Percentiles rank a stretch among this genome's conserved stretches.
Evolutionary conservation across 2,329 filamentous ascomycete species (phyloP).

Genomic region (Mycocentrospora acerina): DNA sequence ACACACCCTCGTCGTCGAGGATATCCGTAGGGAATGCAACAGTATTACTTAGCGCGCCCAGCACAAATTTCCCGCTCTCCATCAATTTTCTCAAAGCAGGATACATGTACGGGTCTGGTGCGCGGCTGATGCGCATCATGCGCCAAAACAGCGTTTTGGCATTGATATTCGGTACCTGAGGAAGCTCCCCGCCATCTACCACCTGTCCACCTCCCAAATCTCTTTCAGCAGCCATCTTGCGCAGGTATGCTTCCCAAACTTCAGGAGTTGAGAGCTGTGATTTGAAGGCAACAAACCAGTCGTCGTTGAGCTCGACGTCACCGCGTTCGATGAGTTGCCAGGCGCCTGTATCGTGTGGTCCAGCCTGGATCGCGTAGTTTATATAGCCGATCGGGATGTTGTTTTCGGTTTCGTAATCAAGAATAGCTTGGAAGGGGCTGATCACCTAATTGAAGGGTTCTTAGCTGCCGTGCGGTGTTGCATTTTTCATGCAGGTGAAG

Average conservation of each 20-base stretch:
- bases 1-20: slow-evolving; percentile 57
- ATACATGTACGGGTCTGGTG: slow-evolving; percentile 83
- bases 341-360: slow-evolving; percentile 69
- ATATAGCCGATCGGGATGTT: slow-evolving; percentile 85
- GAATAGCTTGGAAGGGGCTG: slow-evolving; percentile 89
- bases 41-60: slow-evolving; percentile 88
- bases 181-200: slow-evolving; percentile 39
- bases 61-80: slow-evolving; percentile 39
- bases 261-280: slow-evolving; percentile 66
- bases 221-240: slow-evolving; percentile 24
- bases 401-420: slow-evolving; percentile 79
- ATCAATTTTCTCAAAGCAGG: slow-evolving; percentile 74
- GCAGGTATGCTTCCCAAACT: slow-evolving; percentile 67
- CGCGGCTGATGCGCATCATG: slow-evolving; percentile 78
- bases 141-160: slow-evolving; percentile 80
- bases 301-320: slow-evolving; percentile 70
- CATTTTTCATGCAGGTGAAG: neutral
- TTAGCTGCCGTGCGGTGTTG: slow-evolving; percentile 2
- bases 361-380: slow-evolving; percentile 82
- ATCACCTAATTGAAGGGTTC: slow-evolving; percentile 62
- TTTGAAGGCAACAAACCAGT: slow-evolving; percentile 77
- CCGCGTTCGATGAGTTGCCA: slow-evolving; percentile 91
- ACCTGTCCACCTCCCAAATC: slow-evolving; percentile 33
- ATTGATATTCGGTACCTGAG: slow-evolving; percentile 72
- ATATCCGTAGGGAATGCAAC: slow-evolving; percentile 80